Base-by-base conservation (phyloP, 805 yeast species). In the Ogataea haglerorum region DNA sequence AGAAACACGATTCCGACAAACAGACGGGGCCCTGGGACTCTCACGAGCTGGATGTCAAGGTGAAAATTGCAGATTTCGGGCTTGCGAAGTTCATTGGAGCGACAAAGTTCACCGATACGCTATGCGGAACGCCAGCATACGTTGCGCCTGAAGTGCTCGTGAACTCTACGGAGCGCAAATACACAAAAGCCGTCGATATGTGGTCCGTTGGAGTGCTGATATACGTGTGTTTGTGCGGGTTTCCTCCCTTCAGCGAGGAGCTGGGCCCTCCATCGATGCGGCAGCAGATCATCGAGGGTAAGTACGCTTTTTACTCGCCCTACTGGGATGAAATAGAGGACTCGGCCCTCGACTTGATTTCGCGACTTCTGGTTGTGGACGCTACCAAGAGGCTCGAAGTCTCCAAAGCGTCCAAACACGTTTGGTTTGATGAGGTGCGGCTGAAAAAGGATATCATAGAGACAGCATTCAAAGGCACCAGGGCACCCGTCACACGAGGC, bases 51-150 rank as follows among this genome's bases (percentile, higher is more conserved):
- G 80, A 79, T 45, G 73, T 85, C 10, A 48, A 50, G 44, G 88
- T 85, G 8, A 85, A 85, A 55, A 82, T 85, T 36, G 93, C 91
- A 1, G 95, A 85, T 62, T 85, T 85, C 62, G 96, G 96, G 0
- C 60, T 77, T 30, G 82, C 82, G 3, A 77, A 77, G 56, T 75
- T 76, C 48, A 73, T 85, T 31, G 91, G 91, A 6, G 88, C 82
- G 51, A 63, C 78, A 47, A 76, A 79, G 45, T 83, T 83, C 56
- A 83, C 95, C 8, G 80, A 80, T 51, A 85, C 95, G 0, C 61
- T 85, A 29, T 85, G 95, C 63, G 95, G 95, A 2, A 85, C 95
- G 0, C 95, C 95, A 0, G 88, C 91, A 0, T 85, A 85, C 55
- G 93, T 85, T 14, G 93, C 93, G 0, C 95, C 95, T 0, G 95